Evolutionary conservation across 2,329 filamentous ascomycete species (phyloP).

Genomic region (Fusarium haematococcum): DNA sequence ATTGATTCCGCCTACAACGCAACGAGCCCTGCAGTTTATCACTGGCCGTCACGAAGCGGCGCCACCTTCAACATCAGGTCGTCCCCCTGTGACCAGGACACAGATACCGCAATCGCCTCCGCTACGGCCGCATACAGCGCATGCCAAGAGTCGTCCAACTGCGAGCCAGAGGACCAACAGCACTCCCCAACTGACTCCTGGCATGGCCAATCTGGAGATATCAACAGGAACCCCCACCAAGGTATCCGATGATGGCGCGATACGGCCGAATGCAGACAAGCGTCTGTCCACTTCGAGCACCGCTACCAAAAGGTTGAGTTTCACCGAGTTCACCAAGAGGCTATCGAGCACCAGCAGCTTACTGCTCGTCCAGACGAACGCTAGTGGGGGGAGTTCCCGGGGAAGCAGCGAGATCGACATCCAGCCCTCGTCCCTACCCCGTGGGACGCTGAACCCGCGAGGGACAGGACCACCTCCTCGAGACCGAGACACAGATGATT

Average conservation of each 20-base stretch:
- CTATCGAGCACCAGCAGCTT: slow-evolving; percentile 71
- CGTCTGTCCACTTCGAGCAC: slow-evolving; percentile 65
- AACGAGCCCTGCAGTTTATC: slow-evolving; percentile 64
- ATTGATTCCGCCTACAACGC: slow-evolving; percentile 60
- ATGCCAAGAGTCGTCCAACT: slow-evolving; percentile 60
- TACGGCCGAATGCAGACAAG: slow-evolving; percentile 55
- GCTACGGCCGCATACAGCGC: slow-evolving; percentile 65
- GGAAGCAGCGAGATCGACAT: slow-evolving; percentile 60
- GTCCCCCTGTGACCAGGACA: slow-evolving; percentile 48
- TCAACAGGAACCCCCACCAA: slow-evolving; percentile 41
- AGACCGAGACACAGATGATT: slow-evolving; percentile 52
- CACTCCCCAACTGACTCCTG: slow-evolving; percentile 58
- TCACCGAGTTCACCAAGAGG: slow-evolving; percentile 70
- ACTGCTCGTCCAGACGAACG: slow-evolving; percentile 69
- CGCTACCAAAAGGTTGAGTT: slow-evolving; percentile 70
- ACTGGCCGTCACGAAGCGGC: slow-evolving; percentile 55
- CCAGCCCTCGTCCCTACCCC: slow-evolving; percentile 52
- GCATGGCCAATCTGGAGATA: slow-evolving; percentile 40
- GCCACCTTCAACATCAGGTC: slow-evolving; percentile 48
- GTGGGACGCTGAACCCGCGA: slow-evolving; percentile 58
- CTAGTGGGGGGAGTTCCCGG: slow-evolving; percentile 60
- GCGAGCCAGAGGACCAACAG: slow-evolving; percentile 60
- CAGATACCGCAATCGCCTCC: slow-evolving; percentile 38
- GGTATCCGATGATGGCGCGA: slow-evolving; percentile 49
- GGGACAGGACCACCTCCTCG: slow-evolving; percentile 47